Evolutionary conservation across 2,329 filamentous ascomycete genomes (phyloP).

Genomic region (Fusarium floridanum): DNA sequence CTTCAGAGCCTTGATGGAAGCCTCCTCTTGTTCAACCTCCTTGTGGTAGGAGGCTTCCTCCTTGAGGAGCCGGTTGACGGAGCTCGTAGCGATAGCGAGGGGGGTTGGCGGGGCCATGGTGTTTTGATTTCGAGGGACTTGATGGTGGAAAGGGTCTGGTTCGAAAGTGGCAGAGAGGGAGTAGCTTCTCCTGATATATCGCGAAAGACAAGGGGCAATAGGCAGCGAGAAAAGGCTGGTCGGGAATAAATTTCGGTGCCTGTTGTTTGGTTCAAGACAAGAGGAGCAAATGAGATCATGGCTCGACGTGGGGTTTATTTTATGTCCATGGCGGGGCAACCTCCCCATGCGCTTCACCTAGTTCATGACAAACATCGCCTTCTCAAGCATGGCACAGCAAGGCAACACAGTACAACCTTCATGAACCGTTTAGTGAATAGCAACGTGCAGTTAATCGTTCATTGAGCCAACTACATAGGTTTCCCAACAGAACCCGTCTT

Average conservation of each 20-base stretch:
- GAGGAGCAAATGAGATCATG: conserved; percentile 48
- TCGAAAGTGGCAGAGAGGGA: neutral
- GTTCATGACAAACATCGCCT: neutral
- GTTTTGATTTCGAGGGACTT: conserved; percentile 2
- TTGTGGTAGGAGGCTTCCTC: conserved; percentile 92
- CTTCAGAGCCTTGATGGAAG: conserved; percentile 77
- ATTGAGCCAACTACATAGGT: conserved; percentile 22
- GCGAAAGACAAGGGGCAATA: conserved; percentile 2
- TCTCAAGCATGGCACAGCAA: neutral
- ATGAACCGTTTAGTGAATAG: neutral
- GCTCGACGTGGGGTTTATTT: conserved; percentile 41
- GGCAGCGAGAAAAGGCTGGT: conserved; percentile 10
- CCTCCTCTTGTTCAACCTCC: conserved; percentile 82
- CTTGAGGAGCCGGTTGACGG: conserved; percentile 87
- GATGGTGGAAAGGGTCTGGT: neutral
- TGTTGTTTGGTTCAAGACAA: conserved; percentile 32
- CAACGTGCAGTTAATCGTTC: conserved; percentile 11
- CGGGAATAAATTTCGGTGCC: conserved; percentile 32
- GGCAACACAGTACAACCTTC: neutral
- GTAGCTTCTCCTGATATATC: neutral
- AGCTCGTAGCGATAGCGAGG: conserved; percentile 82
- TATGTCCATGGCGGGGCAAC: conserved; percentile 42
- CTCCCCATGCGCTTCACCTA: conserved; percentile 14
- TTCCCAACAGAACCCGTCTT: conserved; percentile 31
- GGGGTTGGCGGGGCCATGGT: conserved; percentile 82